Base-by-base conservation (phyloP, 108 stramenopile species). In the Stephanodiscus triporus region DNA sequence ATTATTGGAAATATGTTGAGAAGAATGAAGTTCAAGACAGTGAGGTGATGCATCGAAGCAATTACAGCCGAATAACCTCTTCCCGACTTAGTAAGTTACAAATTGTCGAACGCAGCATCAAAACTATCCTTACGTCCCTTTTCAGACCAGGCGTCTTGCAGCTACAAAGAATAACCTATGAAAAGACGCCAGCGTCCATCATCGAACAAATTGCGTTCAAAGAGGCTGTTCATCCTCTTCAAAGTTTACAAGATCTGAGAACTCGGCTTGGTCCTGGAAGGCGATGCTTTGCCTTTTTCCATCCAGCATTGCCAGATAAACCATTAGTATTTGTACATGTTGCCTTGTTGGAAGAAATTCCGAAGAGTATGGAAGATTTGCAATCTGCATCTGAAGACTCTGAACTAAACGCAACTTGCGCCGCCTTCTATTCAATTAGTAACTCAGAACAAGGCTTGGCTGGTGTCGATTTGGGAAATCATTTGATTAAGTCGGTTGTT, bases 381-480 rank as follows among this genome's bases (percentile, higher is more conserved):
- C 72, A 81, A 68, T 42, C 45, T 17, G 63, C 62, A 14, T 45
- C 81, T 47, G 50, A 51, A 29, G 43, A 57, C 43, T 30, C 23
- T 11, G 55, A 78, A 37, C 66, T 78, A 0, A 38, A 79, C 23
- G 82, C 86, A 19, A 88, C 66, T 1, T 88, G 87, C 38, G 97
- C 97, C 2, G 83, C 96, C 2, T 97, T 98, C 73, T 98, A 98
- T 81, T 97, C 96, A 13, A 98, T 98, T 64, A 91, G 87, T 49
- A 88, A 88, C 68, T 81, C 95, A 8, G 85, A 90, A 68, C 70
- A 75, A 30, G 97, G 96, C 10, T 72, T 97, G 42, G 60, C 81
- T 29, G 97, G 97, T 7, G 87, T 97, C 42, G 95, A 95, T 60
- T 84, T 97, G 14, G 97, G 95, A 16, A 94, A 96, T 71, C 85